Conservation (phyloP, 2,329 filamentous ascomycete species). For the Alternaria sp. region DNA sequence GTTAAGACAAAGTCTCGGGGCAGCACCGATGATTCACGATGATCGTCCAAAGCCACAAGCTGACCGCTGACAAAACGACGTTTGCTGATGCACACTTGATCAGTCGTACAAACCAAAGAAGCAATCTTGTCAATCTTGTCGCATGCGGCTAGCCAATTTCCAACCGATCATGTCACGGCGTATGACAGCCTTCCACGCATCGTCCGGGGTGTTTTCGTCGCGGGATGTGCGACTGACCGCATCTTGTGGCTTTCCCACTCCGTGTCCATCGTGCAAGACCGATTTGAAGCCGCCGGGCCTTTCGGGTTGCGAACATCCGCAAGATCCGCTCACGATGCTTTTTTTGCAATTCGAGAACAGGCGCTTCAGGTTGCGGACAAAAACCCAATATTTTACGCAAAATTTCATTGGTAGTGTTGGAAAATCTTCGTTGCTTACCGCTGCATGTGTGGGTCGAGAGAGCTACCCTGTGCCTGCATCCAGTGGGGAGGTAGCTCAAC, state of each 20-base stretch:
- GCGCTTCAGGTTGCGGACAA: background rate
- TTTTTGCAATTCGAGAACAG: background rate
- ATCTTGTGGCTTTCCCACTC: background rate
- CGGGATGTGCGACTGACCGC: background rate
- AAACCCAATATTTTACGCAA: background rate
- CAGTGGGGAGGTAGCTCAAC: background rate
- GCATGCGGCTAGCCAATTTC: no score
- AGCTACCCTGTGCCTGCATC: background rate
- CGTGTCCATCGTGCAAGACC: background rate
- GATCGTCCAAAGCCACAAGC: background rate
- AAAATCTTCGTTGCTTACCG: background rate
- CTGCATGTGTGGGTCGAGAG: background rate
- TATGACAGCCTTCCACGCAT: background rate
- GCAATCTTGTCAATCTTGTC: background rate
- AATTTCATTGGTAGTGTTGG: background rate
- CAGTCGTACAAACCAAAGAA: background rate
- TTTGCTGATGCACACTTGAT: background rate
- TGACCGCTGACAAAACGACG: background rate
- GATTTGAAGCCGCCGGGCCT: slow-evolving; percentile 3
- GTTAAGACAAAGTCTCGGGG: background rate
- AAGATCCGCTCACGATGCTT: slow-evolving; percentile 8
- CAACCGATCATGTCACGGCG: background rate
- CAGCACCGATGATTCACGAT: background rate
- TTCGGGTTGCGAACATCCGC: slow-evolving; percentile 20
- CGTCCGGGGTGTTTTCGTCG: background rate